Evolutionary conservation across 1,284 basidiomycete genomes (phyloP).

Genomic region (Rhodotorula sp.): DNA sequence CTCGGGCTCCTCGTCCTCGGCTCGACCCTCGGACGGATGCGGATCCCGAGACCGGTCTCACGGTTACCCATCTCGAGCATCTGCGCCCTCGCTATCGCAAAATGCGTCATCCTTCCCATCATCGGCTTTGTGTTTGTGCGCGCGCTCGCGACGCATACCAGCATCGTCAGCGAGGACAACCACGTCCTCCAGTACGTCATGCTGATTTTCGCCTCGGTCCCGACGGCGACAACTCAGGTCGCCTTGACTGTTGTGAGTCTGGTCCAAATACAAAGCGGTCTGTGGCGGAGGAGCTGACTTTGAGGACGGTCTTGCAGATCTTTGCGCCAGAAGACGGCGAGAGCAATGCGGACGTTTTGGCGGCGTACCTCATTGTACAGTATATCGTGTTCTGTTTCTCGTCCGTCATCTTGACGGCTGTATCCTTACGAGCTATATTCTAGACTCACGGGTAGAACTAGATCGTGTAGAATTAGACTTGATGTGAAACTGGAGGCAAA

Average conservation of each 20-base stretch:
- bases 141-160: slow-evolving; percentile 52
- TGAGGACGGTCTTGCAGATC: background rate
- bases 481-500: too few species aligned
- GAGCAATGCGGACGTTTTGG: slow-evolving; percentile 6
- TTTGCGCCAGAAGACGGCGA: slow-evolving; percentile 16
- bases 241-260: slow-evolving; percentile 20
- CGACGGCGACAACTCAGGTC: slow-evolving; percentile 28
- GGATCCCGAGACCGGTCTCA: slow-evolving; percentile 27
- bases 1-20: slow-evolving; percentile 71
- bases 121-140: slow-evolving; percentile 65
- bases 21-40: slow-evolving; percentile 58
- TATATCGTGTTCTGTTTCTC: slow-evolving; percentile 35
- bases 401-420: slow-evolving; percentile 33
- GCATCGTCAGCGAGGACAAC: slow-evolving; percentile 59
- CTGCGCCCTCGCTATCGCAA: slow-evolving; percentile 58
- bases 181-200: slow-evolving; percentile 65
- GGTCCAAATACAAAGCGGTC: background rate
- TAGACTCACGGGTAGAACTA: background rate
- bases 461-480: too few species aligned
- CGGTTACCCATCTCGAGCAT: slow-evolving; percentile 67
- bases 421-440: slow-evolving; percentile 32
- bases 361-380: slow-evolving; percentile 8
- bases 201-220: slow-evolving; percentile 28
- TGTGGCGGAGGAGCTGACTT: background rate
- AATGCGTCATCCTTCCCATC: slow-evolving; percentile 66